Evolutionary conservation across 2,329 filamentous ascomycete genomes (phyloP), one percentile per base, ranked within the genome.

Genomic region (Fulvia fulva): DNA sequence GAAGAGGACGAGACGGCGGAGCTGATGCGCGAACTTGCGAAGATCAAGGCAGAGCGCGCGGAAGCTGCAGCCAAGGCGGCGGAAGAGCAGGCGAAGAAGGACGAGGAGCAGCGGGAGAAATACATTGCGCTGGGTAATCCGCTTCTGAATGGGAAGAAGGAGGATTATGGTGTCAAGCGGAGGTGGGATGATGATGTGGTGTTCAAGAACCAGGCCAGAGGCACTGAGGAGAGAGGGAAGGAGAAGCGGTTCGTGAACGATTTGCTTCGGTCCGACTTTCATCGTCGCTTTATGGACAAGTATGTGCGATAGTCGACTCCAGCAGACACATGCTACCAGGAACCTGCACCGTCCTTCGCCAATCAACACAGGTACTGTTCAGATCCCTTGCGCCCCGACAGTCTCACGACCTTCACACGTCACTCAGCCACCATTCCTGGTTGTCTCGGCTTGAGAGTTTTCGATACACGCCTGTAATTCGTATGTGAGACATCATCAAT

Each of bases 101-200:
- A 97, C 71, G 82, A 94, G 70, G 91, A 93, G 70, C 84, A 88
- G 70, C 83, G 90, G 60, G 93, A 96, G 75, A 83, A 86, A 64
- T 90, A 97, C 68, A 96, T 97, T 68, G 93, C 94, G 34, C 79
- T 89, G 44, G 94, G 94, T 6, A 99, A 99, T 73, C 94, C 94
- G 41, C 77, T 99, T 53, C 82, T 99, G 57, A 97, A 97, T 67
- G 72, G 82, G n/a, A 89, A 90, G 73, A 63, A 62, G 30, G 63
- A 68, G 49, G 91, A 96, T 67, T 97, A 95, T 73, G 91, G 87
- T 58, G 87, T 97, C 70, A 97, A 96, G 81, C 81, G 90, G 66
- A 78, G 92, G 67, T 99, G 94, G 94, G 94, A 99, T 68, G 94
- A 99, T 69, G 94, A 99, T 73, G 94, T 99, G 12, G 92, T 99